Conservation (phyloP, 2,329 filamentous ascomycete species). For the Trichoderma sp. region DNA sequence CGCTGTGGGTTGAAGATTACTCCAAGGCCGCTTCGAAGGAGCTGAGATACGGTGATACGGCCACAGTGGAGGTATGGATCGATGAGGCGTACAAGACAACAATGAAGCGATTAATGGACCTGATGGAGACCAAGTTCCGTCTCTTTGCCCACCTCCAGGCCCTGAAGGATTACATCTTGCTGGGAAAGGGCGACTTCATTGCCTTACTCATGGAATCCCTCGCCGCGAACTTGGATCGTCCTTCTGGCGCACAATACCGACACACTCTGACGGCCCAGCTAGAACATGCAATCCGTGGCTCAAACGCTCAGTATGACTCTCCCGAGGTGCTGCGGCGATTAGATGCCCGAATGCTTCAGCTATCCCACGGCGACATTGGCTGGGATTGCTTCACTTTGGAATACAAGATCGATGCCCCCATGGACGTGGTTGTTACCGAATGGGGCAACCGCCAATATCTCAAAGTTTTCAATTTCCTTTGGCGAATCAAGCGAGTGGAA, state of each 20-base stretch:
- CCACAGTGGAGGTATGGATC: slow-evolving; percentile 86
- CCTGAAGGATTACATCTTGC: slow-evolving; percentile 88
- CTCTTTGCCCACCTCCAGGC: slow-evolving; percentile 89
- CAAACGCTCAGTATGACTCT: slow-evolving; percentile 93
- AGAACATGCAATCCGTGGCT: slow-evolving; percentile 94
- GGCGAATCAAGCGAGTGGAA: slow-evolving; percentile 96
- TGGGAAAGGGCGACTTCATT: slow-evolving; percentile 97
- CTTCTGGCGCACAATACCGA: slow-evolving; percentile 93
- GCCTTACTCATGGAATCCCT: slow-evolving; percentile 95
- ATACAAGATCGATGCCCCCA: slow-evolving; percentile 95
- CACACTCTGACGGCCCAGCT: slow-evolving; percentile 97
- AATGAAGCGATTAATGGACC: slow-evolving; percentile 87
- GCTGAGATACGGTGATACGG: slow-evolving; percentile 87
- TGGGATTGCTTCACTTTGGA: slow-evolving; percentile 99
- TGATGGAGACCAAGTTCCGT: slow-evolving; percentile 95
- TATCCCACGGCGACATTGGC: slow-evolving; percentile 93
- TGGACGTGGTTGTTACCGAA: slow-evolving; percentile 94
- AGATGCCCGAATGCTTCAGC: slow-evolving; percentile 96
- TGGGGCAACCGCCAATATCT: slow-evolving; percentile 96
- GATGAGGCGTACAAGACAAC: slow-evolving; percentile 97
- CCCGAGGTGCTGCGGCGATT: slow-evolving; percentile 86
- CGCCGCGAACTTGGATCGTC: slow-evolving; percentile 86
- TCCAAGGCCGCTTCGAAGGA: slow-evolving; percentile 91
- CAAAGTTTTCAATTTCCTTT: slow-evolving; percentile 98
- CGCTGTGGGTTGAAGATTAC: slow-evolving; percentile 92